Conservation (phyloP, 495 filamentous ascomycete genomes). For the Staphylotrichum tortipilum region DNA sequence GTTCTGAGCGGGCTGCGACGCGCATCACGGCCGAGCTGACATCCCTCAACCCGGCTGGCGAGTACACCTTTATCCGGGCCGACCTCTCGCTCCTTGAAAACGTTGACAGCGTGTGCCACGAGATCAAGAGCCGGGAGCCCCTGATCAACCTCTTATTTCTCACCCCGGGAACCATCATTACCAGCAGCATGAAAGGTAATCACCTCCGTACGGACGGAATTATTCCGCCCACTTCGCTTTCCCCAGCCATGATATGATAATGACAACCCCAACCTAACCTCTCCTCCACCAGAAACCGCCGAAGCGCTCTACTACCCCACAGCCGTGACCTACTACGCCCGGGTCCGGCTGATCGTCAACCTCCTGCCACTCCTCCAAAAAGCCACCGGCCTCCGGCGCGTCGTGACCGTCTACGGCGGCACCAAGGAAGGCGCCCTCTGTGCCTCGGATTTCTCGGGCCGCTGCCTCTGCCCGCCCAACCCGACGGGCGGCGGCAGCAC, state of each 20-base stretch:
- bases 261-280: background rate
- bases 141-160: slow-evolving; percentile 56
- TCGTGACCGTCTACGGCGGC: slow-evolving; percentile 48
- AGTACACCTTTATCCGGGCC: slow-evolving; percentile 44
- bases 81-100: slow-evolving; percentile 50
- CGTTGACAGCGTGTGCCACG: slow-evolving; percentile 52
- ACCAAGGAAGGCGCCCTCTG: slow-evolving; percentile 47
- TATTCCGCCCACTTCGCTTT: too few species aligned
- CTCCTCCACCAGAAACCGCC: slow-evolving; percentile 35
- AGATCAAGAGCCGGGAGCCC: slow-evolving; percentile 46
- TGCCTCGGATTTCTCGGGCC: slow-evolving; percentile 37
- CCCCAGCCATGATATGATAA: background rate
- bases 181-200: slow-evolving; percentile 17
- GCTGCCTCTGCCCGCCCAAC: background rate
- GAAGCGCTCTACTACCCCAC: slow-evolving; percentile 51
- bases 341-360: slow-evolving; percentile 53
- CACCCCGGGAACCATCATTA: slow-evolving; percentile 37
- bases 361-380: slow-evolving; percentile 51
- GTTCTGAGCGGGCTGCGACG: slow-evolving; percentile 35
- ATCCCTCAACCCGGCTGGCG: slow-evolving; percentile 41
- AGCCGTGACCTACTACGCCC: slow-evolving; percentile 52
- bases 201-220: background rate
- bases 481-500: slow-evolving; percentile 2
- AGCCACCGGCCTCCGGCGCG: slow-evolving; percentile 43
- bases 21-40: slow-evolving; percentile 40